phyloP scores from a whole-genome alignment of 1,284 basidiomycete species.

The Ustilago shanxiensis region DNA sequence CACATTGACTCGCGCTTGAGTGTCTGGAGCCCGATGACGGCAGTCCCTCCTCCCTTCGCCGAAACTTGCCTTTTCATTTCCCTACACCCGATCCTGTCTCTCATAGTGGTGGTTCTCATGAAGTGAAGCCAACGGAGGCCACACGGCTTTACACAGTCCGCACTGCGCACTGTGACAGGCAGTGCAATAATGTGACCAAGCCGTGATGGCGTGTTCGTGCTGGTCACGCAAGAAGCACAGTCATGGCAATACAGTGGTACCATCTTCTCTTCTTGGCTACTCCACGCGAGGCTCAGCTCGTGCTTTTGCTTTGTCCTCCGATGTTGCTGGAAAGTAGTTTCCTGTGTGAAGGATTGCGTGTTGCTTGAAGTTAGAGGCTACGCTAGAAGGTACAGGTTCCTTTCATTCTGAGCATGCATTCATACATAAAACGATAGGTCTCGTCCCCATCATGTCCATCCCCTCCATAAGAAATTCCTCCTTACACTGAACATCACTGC shows the following conservation, averaged over 20 bases:
- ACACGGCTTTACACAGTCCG: constrained; percentile 23
- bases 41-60: not conserved
- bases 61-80: not conserved
- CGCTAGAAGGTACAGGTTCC: not conserved
- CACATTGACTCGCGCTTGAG: constrained; percentile 34
- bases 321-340: not conserved
- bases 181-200: not conserved
- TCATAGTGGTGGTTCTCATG: not conserved
- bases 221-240: constrained; percentile 40
- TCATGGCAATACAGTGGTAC: constrained; percentile 4
- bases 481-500: no score
- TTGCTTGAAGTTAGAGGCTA: not conserved
- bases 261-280: not conserved
- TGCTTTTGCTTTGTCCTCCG: not conserved
- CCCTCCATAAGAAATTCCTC: not conserved
- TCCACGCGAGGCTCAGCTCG: not conserved
- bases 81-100: constrained; percentile 2
- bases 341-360: not conserved
- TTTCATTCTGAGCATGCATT: not conserved
- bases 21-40: constrained; percentile 39
- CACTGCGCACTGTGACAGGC: not conserved
- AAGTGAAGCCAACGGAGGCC: not conserved
- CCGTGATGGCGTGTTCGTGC: constrained; percentile 13
- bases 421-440: not conserved
- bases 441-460: not conserved